Conservation (phyloP, 2,329 filamentous ascomycete genomes). For the Beauveria scarabaeidicola region DNA sequence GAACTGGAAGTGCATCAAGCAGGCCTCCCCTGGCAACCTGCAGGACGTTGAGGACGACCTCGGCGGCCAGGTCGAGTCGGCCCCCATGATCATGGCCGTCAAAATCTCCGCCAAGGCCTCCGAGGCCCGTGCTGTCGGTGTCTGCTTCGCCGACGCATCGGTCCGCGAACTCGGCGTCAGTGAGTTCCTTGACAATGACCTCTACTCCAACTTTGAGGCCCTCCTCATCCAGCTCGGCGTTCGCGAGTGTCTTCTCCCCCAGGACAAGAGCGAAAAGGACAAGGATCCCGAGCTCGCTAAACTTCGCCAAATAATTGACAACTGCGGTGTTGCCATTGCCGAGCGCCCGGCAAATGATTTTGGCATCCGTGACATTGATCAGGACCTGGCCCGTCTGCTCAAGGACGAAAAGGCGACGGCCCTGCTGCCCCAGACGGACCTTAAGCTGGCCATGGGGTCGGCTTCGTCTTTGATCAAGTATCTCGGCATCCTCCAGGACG, state of each 20-base stretch:
- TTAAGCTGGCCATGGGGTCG: constrained; percentile 93
- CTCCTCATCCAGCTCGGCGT: constrained; percentile 93
- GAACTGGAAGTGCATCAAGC: constrained; percentile 87
- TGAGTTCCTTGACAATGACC: constrained; percentile 97
- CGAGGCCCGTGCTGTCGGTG: constrained; percentile 79
- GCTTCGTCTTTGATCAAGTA: constrained; percentile 93
- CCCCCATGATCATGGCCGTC: constrained; percentile 90
- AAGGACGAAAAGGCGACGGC: constrained; percentile 75
- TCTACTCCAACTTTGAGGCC: constrained; percentile 96
- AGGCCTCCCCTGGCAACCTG: constrained; percentile 89
- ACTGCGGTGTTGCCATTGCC: constrained; percentile 81
- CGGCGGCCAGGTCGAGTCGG: constrained; percentile 74
- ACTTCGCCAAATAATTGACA: constrained; percentile 80
- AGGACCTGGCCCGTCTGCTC: constrained; percentile 79
- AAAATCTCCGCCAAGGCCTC: constrained; percentile 83
- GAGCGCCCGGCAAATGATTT: constrained; percentile 74
- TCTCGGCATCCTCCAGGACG: constrained; percentile 78
- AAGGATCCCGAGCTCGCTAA: constrained; percentile 87
- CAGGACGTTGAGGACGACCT: constrained; percentile 97
- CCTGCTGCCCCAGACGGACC: constrained; percentile 77
- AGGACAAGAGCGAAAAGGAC: constrained; percentile 69
- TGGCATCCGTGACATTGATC: constrained; percentile 84
- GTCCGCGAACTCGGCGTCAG: constrained; percentile 92
- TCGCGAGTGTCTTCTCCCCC: constrained; percentile 82
- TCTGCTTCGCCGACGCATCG: constrained; percentile 96